A percentile compares a stretch with the other conserved stretches of the same genome.
phyloP scores from a whole-genome alignment of 2,329 filamentous ascomycete genomes.

The Nemania sp. region DNA sequence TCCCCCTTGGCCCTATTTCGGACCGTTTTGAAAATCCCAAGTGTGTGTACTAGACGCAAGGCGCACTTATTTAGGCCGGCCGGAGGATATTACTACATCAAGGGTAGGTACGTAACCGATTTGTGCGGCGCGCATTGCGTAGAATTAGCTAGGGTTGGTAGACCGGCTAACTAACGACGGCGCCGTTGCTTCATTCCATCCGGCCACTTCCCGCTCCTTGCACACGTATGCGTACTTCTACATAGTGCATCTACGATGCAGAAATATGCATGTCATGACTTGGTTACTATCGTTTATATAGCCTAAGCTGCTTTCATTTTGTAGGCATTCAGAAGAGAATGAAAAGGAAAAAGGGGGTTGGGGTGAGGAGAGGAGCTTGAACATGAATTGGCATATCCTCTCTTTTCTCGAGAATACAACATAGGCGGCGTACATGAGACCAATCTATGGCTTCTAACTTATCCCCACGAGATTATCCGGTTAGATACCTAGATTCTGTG shows the following conservation, averaged over 20 bases:
- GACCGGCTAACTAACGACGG: background rate
- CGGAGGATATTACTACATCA: constrained; percentile 19
- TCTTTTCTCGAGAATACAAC: no score
- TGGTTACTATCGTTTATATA: background rate
- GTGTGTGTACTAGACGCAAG: constrained; percentile 2
- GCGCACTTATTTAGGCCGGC: constrained; percentile 2
- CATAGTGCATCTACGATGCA: background rate
- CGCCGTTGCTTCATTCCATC: background rate
- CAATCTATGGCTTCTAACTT: background rate
- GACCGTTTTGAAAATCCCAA: constrained; percentile 9
- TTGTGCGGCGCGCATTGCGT: background rate
- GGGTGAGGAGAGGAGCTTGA: no score
- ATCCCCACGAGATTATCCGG: background rate
- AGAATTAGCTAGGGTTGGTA: background rate
- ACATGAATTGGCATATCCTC: no score
- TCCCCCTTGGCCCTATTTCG: constrained; percentile 4
- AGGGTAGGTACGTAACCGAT: constrained; percentile 2
- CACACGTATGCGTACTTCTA: background rate
- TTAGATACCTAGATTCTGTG: background rate
- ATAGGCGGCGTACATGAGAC: no score
- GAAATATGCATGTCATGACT: background rate
- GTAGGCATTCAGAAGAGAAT: no score
- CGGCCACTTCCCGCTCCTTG: background rate
- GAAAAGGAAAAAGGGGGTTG: no score
- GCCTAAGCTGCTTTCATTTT: background rate